Percentiles rank a stretch among this genome's conserved stretches.
Conservation (phyloP, 1,284 basidiomycete genomes). For the Tylopilus sp. region DNA sequence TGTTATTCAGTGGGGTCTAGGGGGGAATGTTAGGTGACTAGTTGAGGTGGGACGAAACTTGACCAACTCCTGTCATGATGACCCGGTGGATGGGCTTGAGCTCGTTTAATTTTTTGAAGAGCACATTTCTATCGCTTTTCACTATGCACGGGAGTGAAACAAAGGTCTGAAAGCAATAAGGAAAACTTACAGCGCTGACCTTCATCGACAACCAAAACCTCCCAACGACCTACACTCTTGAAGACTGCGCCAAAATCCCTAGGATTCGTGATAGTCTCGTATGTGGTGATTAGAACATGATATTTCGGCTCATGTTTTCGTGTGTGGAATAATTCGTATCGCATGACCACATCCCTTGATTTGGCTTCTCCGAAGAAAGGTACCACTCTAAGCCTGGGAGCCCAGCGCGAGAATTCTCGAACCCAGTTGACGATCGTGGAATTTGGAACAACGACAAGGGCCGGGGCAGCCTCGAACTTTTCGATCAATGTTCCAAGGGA, state of each 20-base stretch:
- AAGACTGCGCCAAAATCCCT: conserved; percentile 83
- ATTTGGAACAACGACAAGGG: conserved; percentile 94
- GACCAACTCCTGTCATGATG: conserved; percentile 86
- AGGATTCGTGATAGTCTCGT: conserved; percentile 78
- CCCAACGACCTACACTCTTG: conserved; percentile 89
- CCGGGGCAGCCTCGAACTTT: conserved; percentile 75
- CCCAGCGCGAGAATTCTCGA: conserved; percentile 94
- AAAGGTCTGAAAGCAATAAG: neutral
- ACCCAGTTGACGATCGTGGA: conserved; percentile 92
- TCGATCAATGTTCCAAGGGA: conserved; percentile 85
- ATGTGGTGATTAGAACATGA: conserved; percentile 92
- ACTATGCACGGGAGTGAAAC: conserved; percentile 57
- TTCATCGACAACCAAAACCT: conserved; percentile 92
- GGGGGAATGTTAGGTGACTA: conserved; percentile 10
- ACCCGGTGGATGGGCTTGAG: conserved; percentile 86
- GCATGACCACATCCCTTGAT: conserved; percentile 83
- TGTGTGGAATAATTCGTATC: conserved; percentile 85
- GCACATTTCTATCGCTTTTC: conserved; percentile 82
- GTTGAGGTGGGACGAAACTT: conserved; percentile 26
- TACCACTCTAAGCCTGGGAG: conserved; percentile 82
- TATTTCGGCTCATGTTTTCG: conserved; percentile 69
- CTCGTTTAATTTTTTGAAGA: conserved; percentile 88
- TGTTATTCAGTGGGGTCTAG: conserved; percentile 96
- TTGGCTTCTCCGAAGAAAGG: conserved; percentile 86
- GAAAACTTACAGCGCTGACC: conserved; percentile 84